These are phyloP conservation scores for Tylopilus cervinicoccineus DNA, from an alignment of 768 basidiomycete genomes.

Conservation along the genomic window DNA sequence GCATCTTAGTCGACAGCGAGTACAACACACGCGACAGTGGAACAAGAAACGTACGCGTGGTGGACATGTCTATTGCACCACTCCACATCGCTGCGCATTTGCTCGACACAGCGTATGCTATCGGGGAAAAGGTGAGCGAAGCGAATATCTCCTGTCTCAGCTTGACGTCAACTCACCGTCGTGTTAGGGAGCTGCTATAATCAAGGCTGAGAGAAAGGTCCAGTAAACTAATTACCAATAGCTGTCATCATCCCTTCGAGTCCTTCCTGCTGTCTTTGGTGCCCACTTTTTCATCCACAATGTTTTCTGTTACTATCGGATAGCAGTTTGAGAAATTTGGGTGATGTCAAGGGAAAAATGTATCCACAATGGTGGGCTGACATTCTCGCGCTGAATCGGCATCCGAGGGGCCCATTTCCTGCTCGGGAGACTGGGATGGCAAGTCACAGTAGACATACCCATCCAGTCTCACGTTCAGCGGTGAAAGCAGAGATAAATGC, in stretches of 20 bases:
- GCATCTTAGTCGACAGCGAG: neutral
- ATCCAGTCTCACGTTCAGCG: too few species aligned
- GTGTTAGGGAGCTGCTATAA: slow-evolving; percentile 9
- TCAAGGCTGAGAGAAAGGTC: slow-evolving; percentile 1
- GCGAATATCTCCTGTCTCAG: neutral
- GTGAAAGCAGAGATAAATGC: too few species aligned
- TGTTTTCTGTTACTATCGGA: too few species aligned
- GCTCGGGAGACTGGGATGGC: too few species aligned
- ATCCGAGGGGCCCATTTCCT: too few species aligned
- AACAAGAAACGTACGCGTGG: slow-evolving; percentile 15
- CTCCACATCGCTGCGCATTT: slow-evolving; percentile 12
- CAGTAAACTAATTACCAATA: neutral
- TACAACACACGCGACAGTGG: slow-evolving; percentile 1
- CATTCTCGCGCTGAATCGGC: too few species aligned
- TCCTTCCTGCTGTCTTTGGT: too few species aligned
- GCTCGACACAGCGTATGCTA: slow-evolving; percentile 16
- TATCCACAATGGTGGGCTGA: too few species aligned
- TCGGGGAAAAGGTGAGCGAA: slow-evolving; percentile 13
- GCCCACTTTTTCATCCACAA: too few species aligned
- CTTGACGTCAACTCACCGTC: neutral
- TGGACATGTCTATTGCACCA: slow-evolving; percentile 16
- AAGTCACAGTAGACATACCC: too few species aligned
- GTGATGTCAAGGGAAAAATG: too few species aligned
- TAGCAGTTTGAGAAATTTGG: too few species aligned
- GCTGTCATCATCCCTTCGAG: neutral